Base-by-base conservation (phyloP, 306 rosid genomes). In the Trichosanthes cucumerina region DNA sequence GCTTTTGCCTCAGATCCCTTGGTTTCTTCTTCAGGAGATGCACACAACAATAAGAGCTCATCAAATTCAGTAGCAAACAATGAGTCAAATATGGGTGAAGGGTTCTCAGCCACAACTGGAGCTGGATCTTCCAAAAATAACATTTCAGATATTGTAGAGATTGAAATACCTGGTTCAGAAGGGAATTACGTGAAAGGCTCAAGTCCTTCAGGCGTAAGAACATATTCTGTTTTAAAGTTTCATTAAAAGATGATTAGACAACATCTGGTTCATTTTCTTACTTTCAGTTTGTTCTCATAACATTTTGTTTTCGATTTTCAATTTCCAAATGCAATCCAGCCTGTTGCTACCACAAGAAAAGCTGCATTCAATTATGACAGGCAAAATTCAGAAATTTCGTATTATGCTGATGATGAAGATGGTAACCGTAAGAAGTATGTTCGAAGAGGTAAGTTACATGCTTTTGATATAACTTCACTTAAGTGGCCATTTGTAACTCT, bases 391-490 rank as follows among this genome's bases (percentile, higher is more conserved):
- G 98, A 93, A 88, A 88, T 87, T 26, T 90, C 96, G 57, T 96
- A 96, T 85, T 90, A 90, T 82, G 99, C 97, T 66, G 99, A 92
- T 52, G 99, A 96, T 83, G 99, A 96, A 89, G 99, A 96, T 78
- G 90, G 82, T 31, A 92, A 93, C 66, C 84, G 77, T 58, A 96
- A 90, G 79, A 96, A 96, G 86, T 96, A 96, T 75, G 75, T 87
- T 68, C 87, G 82, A 82, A 90, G 99, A 88, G 99, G 99, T 96
- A 86, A 79, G 88, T 84, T 28, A 46, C 53, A 79, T 21, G 79
- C 28, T 3, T 34, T 44, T 7, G 47, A 53, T 21, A 50, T 63
- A 8, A 4, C 65, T 5, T 43, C 11, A 8, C 52, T 4, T 39
- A 46, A 28, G 14, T 52, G 65, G 10, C 31, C 79, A n/a, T 75